Evolutionary conservation across 2,329 filamentous ascomycete species (phyloP).

Genomic region (Gaeumannomyces tritici): DNA sequence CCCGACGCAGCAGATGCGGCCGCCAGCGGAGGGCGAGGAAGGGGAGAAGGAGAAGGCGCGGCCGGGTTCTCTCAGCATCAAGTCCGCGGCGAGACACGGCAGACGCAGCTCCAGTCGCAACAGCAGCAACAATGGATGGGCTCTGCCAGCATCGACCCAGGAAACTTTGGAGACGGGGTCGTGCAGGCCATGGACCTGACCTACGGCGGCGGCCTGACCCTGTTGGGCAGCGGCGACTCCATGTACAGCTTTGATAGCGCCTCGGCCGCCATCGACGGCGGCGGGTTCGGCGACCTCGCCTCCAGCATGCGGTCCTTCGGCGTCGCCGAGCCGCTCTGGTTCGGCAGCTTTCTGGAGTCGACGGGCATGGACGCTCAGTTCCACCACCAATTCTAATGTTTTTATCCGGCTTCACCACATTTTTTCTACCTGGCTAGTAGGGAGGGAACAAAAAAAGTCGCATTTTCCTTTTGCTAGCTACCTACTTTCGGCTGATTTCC

Average conservation of each 20-base stretch:
- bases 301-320: conserved; percentile 20
- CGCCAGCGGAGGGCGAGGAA: background rate
- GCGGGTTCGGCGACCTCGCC: conserved; percentile 12
- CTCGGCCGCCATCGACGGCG: conserved; percentile 3
- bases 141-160: conserved; percentile 23
- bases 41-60: conserved; percentile 1
- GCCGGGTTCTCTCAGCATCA: conserved; percentile 1
- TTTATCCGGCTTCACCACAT: too few species aligned
- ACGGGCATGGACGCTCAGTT: background rate
- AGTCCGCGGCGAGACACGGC: background rate
- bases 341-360: conserved; percentile 18
- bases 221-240: conserved; percentile 4
- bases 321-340: conserved; percentile 27
- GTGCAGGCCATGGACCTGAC: conserved; percentile 34
- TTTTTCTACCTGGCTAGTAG: background rate
- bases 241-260: background rate
- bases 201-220: conserved; percentile 20
- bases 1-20: background rate
- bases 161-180: conserved; percentile 26
- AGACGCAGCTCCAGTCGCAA: background rate
- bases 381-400: background rate
- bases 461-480: too few species aligned
- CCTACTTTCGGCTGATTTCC: background rate
- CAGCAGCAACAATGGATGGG: conserved; percentile 6
- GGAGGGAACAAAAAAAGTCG: background rate